A percentile compares a stretch with the other conserved stretches of the same genome.
phyloP scores from a whole-genome alignment of 345 rosid species.

The Microcos paniculata region DNA sequence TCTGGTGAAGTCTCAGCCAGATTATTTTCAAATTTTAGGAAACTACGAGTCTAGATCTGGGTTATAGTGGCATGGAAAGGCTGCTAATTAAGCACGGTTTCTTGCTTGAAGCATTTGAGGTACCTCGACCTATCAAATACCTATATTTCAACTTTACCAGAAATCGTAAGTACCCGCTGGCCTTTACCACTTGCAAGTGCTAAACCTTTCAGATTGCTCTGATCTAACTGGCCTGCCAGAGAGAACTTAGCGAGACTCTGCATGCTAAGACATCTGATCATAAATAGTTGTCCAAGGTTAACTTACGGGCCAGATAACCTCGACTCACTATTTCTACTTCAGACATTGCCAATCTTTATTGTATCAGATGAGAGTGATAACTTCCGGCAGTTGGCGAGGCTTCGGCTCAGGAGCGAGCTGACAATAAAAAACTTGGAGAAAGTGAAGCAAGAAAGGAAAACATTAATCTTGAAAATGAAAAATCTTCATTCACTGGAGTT shows the following conservation, averaged over 20 bases:
- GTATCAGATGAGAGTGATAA: constrained; percentile 7
- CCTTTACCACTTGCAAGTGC: constrained; percentile 12
- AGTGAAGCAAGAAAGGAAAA: neutral
- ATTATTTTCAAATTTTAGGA: constrained; percentile 19
- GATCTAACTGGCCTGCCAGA: constrained; percentile 17
- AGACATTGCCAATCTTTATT: constrained; percentile 21
- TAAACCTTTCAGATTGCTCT: constrained; percentile 18
- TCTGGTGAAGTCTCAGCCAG: constrained; percentile 14
- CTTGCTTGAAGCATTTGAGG: constrained; percentile 13
- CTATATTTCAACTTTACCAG: constrained; percentile 10
- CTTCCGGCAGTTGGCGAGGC: neutral
- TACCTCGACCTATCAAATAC: constrained; percentile 19
- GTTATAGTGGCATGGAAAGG: neutral
- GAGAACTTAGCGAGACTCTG: neutral
- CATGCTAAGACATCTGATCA: constrained; percentile 18
- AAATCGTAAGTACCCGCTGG: constrained; percentile 15
- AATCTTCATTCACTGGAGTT: constrained; percentile 9
- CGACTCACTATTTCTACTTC: constrained; percentile 7
- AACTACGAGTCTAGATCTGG: constrained; percentile 20
- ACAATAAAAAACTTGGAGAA: constrained; percentile 12
- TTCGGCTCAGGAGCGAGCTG: constrained; percentile 12
- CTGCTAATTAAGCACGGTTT: constrained; percentile 12
- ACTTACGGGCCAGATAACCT: neutral
- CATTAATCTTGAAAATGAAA: neutral
- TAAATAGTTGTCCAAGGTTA: constrained; percentile 9